Percentiles rank a stretch among this genome's conserved stretches.
phyloP scores from a whole-genome alignment of 768 basidiomycete species.

The Amanita fuliginea region DNA sequence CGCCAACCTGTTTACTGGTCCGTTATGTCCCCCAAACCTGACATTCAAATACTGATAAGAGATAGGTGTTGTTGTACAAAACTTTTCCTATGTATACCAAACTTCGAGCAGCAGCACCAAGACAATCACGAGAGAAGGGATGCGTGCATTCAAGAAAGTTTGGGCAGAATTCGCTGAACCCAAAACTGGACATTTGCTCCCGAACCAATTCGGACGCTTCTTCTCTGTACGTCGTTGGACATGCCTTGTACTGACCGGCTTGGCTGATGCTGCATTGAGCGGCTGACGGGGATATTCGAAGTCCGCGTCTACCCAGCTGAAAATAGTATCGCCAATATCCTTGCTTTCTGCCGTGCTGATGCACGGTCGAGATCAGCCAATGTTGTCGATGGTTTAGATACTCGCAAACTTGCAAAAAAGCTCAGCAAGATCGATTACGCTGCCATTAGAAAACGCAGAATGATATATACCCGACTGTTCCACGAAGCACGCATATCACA shows the following conservation, averaged over 20 bases:
- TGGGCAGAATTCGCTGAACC: constrained; percentile 82
- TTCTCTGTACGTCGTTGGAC: constrained; percentile 52
- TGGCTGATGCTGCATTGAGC: constrained; percentile 29
- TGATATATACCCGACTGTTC: constrained; percentile 65
- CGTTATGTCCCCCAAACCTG: constrained; percentile 5
- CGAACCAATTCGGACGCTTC: constrained; percentile 62
- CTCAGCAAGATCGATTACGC: constrained; percentile 57
- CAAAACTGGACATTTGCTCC: constrained; percentile 70
- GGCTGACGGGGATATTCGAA: constrained; percentile 79
- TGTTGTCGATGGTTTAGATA: constrained; percentile 44
- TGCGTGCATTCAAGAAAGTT: constrained; percentile 89
- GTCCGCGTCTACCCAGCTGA: constrained; percentile 74
- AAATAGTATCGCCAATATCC: constrained; percentile 48
- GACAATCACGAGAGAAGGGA: constrained; percentile 79
- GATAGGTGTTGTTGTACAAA: constrained; percentile 83
- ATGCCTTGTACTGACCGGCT: neutral
- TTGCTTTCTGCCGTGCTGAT: constrained; percentile 33
- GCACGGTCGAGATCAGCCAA: constrained; percentile 21
- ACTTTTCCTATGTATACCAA: constrained; percentile 93
- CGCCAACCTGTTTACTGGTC: constrained; percentile 90
- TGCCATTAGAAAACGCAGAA: constrained; percentile 53
- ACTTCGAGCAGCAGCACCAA: constrained; percentile 71
- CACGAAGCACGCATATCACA: constrained; percentile 77
- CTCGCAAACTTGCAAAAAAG: constrained; percentile 45
- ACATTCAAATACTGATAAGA: constrained; percentile 1